Evolutionary conservation across 495 filamentous ascomycete species (phyloP).

Genomic region (Bombardia bombarda): DNA sequence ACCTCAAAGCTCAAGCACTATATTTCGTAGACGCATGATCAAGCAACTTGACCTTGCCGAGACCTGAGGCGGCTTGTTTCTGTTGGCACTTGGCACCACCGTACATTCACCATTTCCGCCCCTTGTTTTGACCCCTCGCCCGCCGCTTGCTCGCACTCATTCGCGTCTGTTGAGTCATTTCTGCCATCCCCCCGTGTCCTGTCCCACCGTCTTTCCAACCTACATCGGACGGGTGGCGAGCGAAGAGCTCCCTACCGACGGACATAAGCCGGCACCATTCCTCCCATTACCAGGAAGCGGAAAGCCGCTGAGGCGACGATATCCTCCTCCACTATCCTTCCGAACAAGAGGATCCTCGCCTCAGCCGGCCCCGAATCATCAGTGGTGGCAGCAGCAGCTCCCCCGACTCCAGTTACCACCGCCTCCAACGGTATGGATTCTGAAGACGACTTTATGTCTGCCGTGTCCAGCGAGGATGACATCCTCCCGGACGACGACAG

Average conservation of each 20-base stretch:
- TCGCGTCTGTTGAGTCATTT: slow-evolving; percentile 1
- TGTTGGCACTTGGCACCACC: too few relatives aligned
- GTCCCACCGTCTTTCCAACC: background rate
- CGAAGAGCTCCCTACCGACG: background rate
- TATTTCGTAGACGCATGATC: too few relatives aligned
- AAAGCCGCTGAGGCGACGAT: slow-evolving; percentile 78
- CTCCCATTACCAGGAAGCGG: slow-evolving; percentile 70
- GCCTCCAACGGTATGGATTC: slow-evolving; percentile 74
- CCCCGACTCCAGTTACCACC: slow-evolving; percentile 53
- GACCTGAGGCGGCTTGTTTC: too few relatives aligned
- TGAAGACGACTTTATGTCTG: slow-evolving; percentile 91
- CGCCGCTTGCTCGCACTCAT: background rate
- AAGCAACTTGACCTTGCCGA: too few relatives aligned
- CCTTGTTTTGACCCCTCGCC: background rate
- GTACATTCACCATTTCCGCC: too few relatives aligned
- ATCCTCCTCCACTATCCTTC: slow-evolving; percentile 34
- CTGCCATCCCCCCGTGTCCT: background rate
- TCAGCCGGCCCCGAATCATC: slow-evolving; percentile 38
- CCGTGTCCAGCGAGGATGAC: slow-evolving; percentile 69
- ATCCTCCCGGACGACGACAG: slow-evolving; percentile 74
- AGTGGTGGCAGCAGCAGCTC: too few relatives aligned
- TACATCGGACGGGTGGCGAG: slow-evolving; percentile 5
- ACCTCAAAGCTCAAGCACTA: too few relatives aligned
- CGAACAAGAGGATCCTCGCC: slow-evolving; percentile 46
- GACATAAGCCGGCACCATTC: slow-evolving; percentile 43